Evolutionary conservation across 768 basidiomycete genomes (phyloP), one percentile per base, ranked within the genome.

Genomic region (Leucosporidium creatinivorum): DNA sequence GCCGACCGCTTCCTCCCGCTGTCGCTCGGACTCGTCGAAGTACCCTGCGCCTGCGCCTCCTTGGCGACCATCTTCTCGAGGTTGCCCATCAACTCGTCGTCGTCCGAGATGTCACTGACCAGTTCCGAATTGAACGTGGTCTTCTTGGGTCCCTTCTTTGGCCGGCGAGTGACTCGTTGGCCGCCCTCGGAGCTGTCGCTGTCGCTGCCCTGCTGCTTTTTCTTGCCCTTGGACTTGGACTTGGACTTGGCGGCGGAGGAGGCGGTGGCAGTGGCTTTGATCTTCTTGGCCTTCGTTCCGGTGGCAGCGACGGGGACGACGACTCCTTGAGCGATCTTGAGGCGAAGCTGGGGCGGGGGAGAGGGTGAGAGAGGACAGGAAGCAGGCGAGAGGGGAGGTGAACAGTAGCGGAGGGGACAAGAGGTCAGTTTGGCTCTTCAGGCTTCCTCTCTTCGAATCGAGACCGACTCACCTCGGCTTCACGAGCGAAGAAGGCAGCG

Each of bases 401-500:
- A 54, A 54, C 5, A 33, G 51, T 52, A 23, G 23, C 8, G 12
- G 10, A 48, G 0, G 0, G 18, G 3, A 15, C 13, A 1, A 3
- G 18, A 18, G 39, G 39, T 44, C 39, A 44, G 15, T 17, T 15
- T 13, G 39, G 39, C 39, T 44, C n/a, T n/a, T n/a, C n/a, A n/a
- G 10, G 3, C 8, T 13, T 44, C 39, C 10, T 17, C 39, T 2
- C 15, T 13, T 44, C 39, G 39, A 10, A n/a, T 23, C 47, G 28
- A 59, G 15, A 23, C 7, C 7, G 6, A 57, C 68, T 19, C n/a
- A 69, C 68, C 2, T 63, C 72, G 0, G 60, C 59, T 36, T 73
- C 72, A 6, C 59, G 60, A 1, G 66, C 73, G 36, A 73, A 74
- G 68, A 74, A 74, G 5, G 30, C 26, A 26, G 61, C 67, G 23